A percentile compares a stretch with the other conserved stretches of the same genome.
Evolutionary conservation across 305 asterid genomes (phyloP).

Genomic region (Fraxinus dipetala): DNA sequence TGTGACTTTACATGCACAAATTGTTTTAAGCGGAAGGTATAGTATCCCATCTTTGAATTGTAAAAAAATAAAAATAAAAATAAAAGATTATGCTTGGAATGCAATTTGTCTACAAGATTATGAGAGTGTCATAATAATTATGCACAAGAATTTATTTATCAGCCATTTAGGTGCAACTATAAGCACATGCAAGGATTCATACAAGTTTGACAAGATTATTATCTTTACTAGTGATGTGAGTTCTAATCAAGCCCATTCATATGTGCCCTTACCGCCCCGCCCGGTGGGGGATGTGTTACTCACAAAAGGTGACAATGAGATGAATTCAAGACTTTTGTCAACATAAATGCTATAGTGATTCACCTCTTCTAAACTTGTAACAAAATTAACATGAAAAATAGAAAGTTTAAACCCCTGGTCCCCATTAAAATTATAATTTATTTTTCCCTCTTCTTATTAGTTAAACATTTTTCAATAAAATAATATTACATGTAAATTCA

Average conservation of each 20-base stretch:
- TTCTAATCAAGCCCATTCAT: conserved; percentile 4
- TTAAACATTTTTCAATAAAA: no score
- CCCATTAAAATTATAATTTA: no score
- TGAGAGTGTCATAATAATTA: conserved; percentile 33
- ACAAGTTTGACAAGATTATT: conserved; percentile 39
- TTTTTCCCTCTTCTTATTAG: no score
- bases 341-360: background rate
- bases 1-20: conserved; percentile 29
- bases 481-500: no score
- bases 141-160: conserved; percentile 32
- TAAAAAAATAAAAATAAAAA: conserved; percentile 3
- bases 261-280: background rate
- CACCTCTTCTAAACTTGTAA: background rate
- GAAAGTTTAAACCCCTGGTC: background rate
- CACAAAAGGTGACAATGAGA: background rate
- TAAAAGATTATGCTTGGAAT: conserved; percentile 40
- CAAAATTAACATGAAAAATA: background rate
- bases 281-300: background rate
- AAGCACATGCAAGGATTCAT: conserved; percentile 78
- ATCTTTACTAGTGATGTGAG: conserved; percentile 24
- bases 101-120: conserved; percentile 43
- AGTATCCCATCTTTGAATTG: conserved; percentile 45
- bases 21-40: conserved; percentile 36
- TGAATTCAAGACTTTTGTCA: background rate
- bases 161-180: conserved; percentile 53